These are phyloP conservation scores for Oryza glumipatula DNA, from an alignment of 176 grass and related monocot genomes.

Conservation along the genomic window DNA sequence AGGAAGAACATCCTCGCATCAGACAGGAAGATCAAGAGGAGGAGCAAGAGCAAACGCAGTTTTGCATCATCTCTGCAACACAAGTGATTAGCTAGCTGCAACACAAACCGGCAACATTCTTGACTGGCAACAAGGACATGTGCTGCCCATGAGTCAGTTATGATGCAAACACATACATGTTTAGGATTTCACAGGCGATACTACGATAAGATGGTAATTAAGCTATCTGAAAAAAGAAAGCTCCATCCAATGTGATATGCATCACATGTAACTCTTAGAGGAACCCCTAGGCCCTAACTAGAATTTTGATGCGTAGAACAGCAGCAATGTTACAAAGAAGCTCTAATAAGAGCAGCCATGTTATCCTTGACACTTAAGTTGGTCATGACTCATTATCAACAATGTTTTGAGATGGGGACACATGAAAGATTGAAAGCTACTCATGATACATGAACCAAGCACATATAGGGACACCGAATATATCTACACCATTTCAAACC, in stretches of 20 bases:
- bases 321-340: background rate
- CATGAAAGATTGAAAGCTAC: background rate
- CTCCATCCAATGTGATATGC: background rate
- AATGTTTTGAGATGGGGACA: background rate
- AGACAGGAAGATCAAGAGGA: slow-evolving; percentile 6
- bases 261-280: no score
- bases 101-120: background rate
- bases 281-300: background rate
- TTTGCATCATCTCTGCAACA: background rate
- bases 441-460: background rate
- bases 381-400: background rate
- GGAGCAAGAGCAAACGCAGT: slow-evolving; percentile 25
- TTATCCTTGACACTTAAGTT: background rate
- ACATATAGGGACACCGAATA: background rate
- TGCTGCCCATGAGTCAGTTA: background rate
- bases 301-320: background rate
- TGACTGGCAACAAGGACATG: background rate
- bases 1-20: background rate
- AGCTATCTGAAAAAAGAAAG: no score
- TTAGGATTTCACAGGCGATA: background rate
- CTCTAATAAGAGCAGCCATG: background rate
- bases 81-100: background rate
- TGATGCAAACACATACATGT: background rate
- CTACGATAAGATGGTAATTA: background rate
- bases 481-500: background rate